Evolutionary conservation across 306 rosid species (phyloP), one percentile per base, ranked within the genome.

Genomic region (Vachellia collinsii): DNA sequence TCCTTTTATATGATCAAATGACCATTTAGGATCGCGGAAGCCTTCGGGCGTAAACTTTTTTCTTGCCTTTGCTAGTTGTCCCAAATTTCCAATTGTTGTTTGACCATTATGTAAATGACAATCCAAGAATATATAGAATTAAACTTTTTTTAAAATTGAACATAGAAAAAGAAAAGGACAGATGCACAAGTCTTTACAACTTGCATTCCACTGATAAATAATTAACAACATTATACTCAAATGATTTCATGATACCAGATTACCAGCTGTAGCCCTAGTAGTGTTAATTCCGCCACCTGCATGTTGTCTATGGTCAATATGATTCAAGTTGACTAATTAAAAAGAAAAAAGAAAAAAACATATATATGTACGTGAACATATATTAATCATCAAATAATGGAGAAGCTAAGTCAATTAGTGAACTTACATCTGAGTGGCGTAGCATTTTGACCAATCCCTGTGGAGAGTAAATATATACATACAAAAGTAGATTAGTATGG

Each of bases 391-490:
- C 58, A 50, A 50, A 81, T 48, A 51, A 70, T 74, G 76, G 29
- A 43, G 67, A 76, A 62, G 81, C 76, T 78, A 83, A 59, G 87
- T 84, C 87, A 79, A 61, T 11, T 61, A 46, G 82, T 17, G 38
- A 77, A 51, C 43, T 78, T 59, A 20, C 42, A 73, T 53, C 9
- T 48, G 48, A 73, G 74, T 44, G 76, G 54, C 53, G 53, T 41
- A 72, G 34, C 77, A 47, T 66, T 61, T 75, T 81, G 88, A 64
- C 86, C 83, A 82, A n/a, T n/a, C 50, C 63, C 76, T 63, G 63
- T 69, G 84, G 79, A 75, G 82, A 42, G 44, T 74, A 5, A 9
- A 83, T 78, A 88, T 79, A 78, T 76, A 84, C 80, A 56, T 19
- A 16, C 20, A 51, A 79, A 72, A 34, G 74, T 66, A 80, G 68